Evolutionary conservation across 2,329 filamentous ascomycete genomes (phyloP).

Genomic region (Fusarium staphyleae): DNA sequence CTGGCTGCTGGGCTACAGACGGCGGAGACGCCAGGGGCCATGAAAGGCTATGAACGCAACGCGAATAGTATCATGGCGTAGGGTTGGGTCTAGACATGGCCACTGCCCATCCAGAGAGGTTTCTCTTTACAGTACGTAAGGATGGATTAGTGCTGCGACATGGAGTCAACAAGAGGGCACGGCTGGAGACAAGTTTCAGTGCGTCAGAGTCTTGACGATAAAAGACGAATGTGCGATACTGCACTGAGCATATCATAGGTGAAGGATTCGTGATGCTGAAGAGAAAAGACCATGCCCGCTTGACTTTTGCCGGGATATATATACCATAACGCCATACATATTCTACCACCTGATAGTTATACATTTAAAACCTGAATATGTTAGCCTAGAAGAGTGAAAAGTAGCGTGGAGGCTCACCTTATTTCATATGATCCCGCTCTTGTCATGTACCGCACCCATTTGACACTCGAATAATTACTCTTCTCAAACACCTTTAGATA

Average conservation of each 20-base stretch:
- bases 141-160: conserved; percentile 42
- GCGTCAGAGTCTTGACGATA: conserved; percentile 39
- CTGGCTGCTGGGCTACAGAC: conserved; percentile 52
- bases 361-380: conserved; percentile 46
- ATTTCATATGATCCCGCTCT: conserved; percentile 98
- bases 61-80: background rate
- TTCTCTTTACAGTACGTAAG: conserved; percentile 34
- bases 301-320: conserved; percentile 44
- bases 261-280: conserved; percentile 32
- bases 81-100: too few relatives aligned
- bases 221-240: conserved; percentile 32
- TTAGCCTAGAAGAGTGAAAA: background rate
- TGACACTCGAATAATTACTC: conserved; percentile 97
- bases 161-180: conserved; percentile 41
- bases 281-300: conserved; percentile 38
- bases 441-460: conserved; percentile 99
- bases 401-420: conserved; percentile 59
- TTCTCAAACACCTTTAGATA: conserved; percentile 99
- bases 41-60: conserved; percentile 55
- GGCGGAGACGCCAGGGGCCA: conserved; percentile 49
- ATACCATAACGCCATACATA: conserved; percentile 44
- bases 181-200: conserved; percentile 33
- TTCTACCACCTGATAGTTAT: conserved; percentile 36
- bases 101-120: too few relatives aligned
- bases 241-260: conserved; percentile 15